Percentiles rank a stretch among this genome's conserved stretches.
Evolutionary conservation across 306 rosid genomes (phyloP).

Genomic region (Alnus glutinosa): DNA sequence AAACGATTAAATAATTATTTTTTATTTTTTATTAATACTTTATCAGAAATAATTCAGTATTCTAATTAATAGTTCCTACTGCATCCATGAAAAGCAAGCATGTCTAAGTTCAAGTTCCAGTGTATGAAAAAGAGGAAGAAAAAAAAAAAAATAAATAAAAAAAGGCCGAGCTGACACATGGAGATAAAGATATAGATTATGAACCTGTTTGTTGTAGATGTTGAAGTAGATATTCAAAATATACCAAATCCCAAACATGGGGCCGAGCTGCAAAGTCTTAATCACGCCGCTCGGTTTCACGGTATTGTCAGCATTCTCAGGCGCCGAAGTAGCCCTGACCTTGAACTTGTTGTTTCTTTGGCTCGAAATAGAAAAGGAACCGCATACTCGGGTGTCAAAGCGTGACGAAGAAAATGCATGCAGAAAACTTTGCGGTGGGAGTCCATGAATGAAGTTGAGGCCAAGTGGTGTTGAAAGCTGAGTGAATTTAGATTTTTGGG

Average conservation of each 20-base stretch:
- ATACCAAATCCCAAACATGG: constrained; percentile 75
- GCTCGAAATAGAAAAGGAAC: constrained; percentile 26
- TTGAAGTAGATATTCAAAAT: constrained; percentile 73
- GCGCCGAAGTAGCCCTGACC: constrained; percentile 39
- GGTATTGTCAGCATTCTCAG: constrained; percentile 41
- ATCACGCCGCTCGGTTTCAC: constrained; percentile 19
- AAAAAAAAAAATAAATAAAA: neutral
- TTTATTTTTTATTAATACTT: no score
- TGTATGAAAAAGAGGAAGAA: neutral
- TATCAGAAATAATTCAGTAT: no score
- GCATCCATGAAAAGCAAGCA: no score
- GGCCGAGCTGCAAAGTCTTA: constrained; percentile 50
- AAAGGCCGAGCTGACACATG: neutral
- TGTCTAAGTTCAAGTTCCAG: no score
- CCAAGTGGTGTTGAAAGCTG: constrained; percentile 2
- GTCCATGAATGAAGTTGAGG: constrained; percentile 17
- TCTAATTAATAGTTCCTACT: no score
- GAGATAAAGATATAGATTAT: neutral
- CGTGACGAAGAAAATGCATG: constrained; percentile 28
- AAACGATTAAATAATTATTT: no score
- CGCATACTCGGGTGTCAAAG: constrained; percentile 19
- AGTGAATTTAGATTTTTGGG: neutral
- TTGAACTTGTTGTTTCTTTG: constrained; percentile 33
- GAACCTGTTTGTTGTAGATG: constrained; percentile 77
- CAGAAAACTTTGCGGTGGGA: constrained; percentile 1